These are phyloP conservation scores for Starmerella floris DNA, from an alignment of 805 yeast genomes.

Conservation along the genomic window DNA sequence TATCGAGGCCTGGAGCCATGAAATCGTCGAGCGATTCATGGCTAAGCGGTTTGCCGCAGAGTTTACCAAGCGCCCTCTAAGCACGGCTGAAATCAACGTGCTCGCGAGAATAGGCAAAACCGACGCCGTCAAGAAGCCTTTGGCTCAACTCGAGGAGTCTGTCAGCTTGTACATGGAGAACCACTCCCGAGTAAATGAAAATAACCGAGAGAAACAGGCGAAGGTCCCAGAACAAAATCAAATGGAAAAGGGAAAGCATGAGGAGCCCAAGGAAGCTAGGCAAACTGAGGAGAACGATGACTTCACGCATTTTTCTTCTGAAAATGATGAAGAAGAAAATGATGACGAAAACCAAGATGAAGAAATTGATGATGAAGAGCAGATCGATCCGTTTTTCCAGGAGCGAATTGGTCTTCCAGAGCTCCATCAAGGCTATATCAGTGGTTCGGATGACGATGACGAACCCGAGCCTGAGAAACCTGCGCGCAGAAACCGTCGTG, in stretches of 20 bases:
- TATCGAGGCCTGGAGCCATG: conserved; percentile 11
- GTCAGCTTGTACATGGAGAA: conserved; percentile 8
- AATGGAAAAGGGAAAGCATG: background rate
- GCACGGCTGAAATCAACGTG: conserved; percentile 24
- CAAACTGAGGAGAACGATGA: conserved; percentile 1
- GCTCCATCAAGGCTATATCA: conserved; percentile 50
- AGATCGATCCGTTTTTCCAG: conserved; percentile 31
- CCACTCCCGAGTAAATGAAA: background rate
- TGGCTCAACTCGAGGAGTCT: conserved; percentile 5
- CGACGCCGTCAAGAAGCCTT: conserved; percentile 15
- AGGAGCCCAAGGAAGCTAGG: background rate
- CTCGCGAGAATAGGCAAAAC: conserved; percentile 31
- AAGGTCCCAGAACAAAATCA: background rate
- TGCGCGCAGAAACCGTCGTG: conserved; percentile 75
- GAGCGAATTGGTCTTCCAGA: conserved; percentile 26
- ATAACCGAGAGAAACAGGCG: background rate
- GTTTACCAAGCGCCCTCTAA: conserved; percentile 12
- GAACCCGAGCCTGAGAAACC: conserved; percentile 18
- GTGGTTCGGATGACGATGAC: conserved; percentile 52
- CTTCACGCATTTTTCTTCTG: conserved; percentile 3
- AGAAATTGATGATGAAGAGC: conserved; percentile 21
- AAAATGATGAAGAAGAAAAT: conserved; percentile 2
- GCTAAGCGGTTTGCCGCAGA: conserved; percentile 6
- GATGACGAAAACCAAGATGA: conserved; percentile 16
- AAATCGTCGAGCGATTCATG: conserved; percentile 11